A percentile compares a stretch with the other conserved stretches of the same genome.
Evolutionary conservation across 2,329 filamentous ascomycete species (phyloP).

Genomic region (Malbranchea zuffiana): DNA sequence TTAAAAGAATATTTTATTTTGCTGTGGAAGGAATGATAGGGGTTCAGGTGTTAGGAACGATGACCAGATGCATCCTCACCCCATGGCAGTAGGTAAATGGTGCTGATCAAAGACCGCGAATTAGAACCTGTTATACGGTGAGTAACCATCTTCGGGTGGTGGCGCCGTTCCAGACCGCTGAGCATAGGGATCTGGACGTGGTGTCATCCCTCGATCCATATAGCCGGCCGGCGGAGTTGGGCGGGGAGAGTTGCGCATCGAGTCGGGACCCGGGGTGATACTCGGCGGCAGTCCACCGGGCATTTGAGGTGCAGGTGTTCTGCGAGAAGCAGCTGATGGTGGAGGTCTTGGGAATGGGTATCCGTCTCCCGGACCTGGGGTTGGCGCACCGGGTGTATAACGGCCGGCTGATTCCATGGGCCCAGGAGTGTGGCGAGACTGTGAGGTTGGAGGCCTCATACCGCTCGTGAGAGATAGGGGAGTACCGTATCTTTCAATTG

Average conservation of each 20-base stretch:
- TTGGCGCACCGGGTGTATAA: constrained; percentile 5
- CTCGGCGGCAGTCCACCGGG: constrained; percentile 15
- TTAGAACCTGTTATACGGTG: constrained; percentile 6
- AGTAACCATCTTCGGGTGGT: too few species aligned
- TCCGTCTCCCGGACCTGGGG: constrained; percentile 3
- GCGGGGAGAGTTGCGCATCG: constrained; percentile 11
- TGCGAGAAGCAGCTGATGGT: neutral
- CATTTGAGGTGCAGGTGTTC: constrained; percentile 11
- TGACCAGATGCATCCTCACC: too few species aligned
- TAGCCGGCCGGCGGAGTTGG: constrained; percentile 1
- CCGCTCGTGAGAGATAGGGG: constrained; percentile 36
- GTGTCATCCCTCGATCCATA: too few species aligned
- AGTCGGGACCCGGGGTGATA: constrained; percentile 4
- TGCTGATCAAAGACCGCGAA: too few species aligned
- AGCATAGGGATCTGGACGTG: too few species aligned
- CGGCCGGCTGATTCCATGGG: constrained; percentile 4
- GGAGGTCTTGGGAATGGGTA: constrained; percentile 5
- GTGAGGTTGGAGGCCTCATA: constrained; percentile 14
- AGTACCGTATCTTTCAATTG: constrained; percentile 40
- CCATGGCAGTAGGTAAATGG: too few species aligned
- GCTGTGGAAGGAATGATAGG: too few species aligned
- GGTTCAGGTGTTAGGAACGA: too few species aligned
- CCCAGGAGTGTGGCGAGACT: constrained; percentile 19
- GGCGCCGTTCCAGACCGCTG: constrained; percentile 9
- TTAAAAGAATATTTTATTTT: constrained; percentile 2